Evolutionary conservation across 768 basidiomycete genomes (phyloP), one percentile per base, ranked within the genome.

Genomic region (Myochromella boudieri): DNA sequence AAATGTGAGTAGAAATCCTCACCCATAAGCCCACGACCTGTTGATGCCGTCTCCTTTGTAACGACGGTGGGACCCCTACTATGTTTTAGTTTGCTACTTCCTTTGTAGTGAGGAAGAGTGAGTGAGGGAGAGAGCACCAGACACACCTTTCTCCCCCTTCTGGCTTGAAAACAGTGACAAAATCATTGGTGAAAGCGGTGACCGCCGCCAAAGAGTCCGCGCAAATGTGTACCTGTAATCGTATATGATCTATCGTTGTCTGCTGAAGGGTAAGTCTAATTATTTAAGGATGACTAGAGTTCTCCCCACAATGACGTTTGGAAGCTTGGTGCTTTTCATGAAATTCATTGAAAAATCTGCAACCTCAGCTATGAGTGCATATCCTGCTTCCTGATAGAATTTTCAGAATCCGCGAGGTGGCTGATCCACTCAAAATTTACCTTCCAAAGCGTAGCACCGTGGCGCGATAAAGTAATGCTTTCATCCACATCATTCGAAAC

Each of bases 201-300:
- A 92, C 64, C 1, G 80, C 78, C 6, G 71, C 65, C 44, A 85
- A 65, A 1, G 89, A 87, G 62, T 93, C 91, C 9, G 91, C 90
- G 58, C 88, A 91, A 20, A 91, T 70, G 59, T 87, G 84, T 34
- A 90, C 54, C 31, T 74, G 74, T 4, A 91, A 62, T 14, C 66
- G 68, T 27, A 81, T 66, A 11, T 67, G 72, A 42, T 82, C 72
- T 20, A 88, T 61, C n/a, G 66, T 11, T n/a, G 33, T 34, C 33
- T 8, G 37, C 31, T 28, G 31, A 31, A 34, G 36, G 26, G 20
- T 46, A 15, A 26, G 47, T 34, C 29, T 22, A 18, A 26, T 33
- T 11, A 37, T 31, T 20, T 26, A 12, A 43, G 15, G 26, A 27
- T 45, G 34, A 11, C 20, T 29, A 4, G 15, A 21, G 29, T 10